These are phyloP conservation scores for Aureobasidium subglaciale DNA, from an alignment of 2,329 filamentous ascomycete species.

Conservation along the genomic window DNA sequence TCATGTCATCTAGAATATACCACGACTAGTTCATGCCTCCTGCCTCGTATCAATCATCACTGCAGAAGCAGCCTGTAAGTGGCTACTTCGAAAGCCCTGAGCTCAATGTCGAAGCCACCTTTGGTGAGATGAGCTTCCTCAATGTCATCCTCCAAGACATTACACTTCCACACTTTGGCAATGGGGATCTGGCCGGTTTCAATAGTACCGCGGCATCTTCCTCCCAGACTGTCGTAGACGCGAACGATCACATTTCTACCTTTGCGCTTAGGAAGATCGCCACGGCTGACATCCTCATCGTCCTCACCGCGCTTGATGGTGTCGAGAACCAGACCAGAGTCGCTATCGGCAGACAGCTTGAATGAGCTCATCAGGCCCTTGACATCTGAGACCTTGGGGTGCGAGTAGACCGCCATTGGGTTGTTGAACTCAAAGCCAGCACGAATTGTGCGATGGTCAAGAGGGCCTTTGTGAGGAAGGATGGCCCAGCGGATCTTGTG, in stretches of 20 bases:
- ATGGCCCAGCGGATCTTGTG: slow-evolving; percentile 88
- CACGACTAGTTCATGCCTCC: neutral
- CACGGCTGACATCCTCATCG: slow-evolving; percentile 46
- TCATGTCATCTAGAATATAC: neutral
- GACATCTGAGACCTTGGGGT: slow-evolving; percentile 23
- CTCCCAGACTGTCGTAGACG: slow-evolving; percentile 83
- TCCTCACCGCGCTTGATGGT: slow-evolving; percentile 76
- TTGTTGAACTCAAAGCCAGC: slow-evolving; percentile 89
- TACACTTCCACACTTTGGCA: slow-evolving; percentile 72
- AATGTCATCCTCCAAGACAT: slow-evolving; percentile 80
- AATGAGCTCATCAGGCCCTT: slow-evolving; percentile 47
- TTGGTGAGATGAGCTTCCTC: slow-evolving; percentile 53
- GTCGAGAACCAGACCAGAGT: slow-evolving; percentile 68
- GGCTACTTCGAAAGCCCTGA: slow-evolving; percentile 34
- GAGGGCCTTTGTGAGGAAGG: slow-evolving; percentile 68
- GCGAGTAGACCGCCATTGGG: slow-evolving; percentile 55
- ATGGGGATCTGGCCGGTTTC: slow-evolving; percentile 59
- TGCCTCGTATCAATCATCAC: slow-evolving; percentile 13
- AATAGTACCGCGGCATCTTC: slow-evolving; percentile 66
- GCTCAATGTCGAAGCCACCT: slow-evolving; percentile 32
- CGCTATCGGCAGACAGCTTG: slow-evolving; percentile 48
- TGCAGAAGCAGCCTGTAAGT: slow-evolving; percentile 29
- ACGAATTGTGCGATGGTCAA: slow-evolving; percentile 67
- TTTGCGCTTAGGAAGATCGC: slow-evolving; percentile 52
- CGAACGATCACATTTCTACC: slow-evolving; percentile 76